Base-by-base conservation (phyloP, 306 rosid genomes). In the Acacia acuminata region DNA sequence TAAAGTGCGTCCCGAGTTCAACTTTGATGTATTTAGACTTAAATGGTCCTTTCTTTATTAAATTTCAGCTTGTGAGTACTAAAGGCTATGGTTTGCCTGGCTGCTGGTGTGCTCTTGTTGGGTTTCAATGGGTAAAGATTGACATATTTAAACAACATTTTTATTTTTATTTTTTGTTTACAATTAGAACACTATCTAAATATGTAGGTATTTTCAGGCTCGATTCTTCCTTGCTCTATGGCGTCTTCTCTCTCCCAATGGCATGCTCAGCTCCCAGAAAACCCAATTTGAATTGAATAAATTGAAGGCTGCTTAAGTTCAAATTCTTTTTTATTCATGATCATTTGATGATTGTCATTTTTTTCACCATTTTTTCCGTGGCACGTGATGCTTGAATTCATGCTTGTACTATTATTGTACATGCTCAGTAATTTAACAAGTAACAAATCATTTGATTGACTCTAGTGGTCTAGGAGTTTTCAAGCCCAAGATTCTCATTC, bases 41-140 rank as follows among this genome's bases (percentile, higher is more conserved):
- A 19, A 6, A 15, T 34, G 43, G 42, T 32, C 22, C 44, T 66
- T 34, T 66, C 71, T 66, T 66, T 12, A 38, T 64, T 13, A 66
- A 34, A 17, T 66, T 15, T 66, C 71, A 66, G 71, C 45, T 34
- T 34, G 71, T 66, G 71, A 34, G 24, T 66, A 32, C 45, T 34
- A 66, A 36, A 66, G 45, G 45, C 15, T 66, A 34, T 34, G 45
- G 44, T 66, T 66, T 66, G 71, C 45, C 45, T 34, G 71, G 71
- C 4, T 66, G 45, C 71, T 66, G 71, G 71, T 32, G 71, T 19
- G 71, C 25, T 66, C 71, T 34, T 16, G 71, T 66, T 34, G 71
- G 71, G 45, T 66, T 66, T 66, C 71, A 66, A 66, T 66, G 71
- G 71, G 71, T 66, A 66, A 66, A 66, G 45, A 66, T 66, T 34